A percentile compares a stretch with the other conserved stretches of the same genome.
phyloP scores from a whole-genome alignment of 306 rosid species.

The Purshia tridentata region DNA sequence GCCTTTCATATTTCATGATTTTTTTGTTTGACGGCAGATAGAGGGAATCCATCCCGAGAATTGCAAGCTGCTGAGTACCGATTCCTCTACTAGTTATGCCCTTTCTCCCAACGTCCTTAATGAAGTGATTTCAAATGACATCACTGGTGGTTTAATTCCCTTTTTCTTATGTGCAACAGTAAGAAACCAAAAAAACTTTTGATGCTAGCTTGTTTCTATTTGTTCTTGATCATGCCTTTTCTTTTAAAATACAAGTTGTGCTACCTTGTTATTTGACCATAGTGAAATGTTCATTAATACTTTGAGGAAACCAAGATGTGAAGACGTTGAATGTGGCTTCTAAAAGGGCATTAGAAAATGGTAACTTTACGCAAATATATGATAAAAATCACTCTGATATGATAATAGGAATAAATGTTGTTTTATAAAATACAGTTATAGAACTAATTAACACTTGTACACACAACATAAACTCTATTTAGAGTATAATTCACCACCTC shows the following conservation, averaged over 20 bases:
- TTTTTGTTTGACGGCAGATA: slow-evolving; percentile 52
- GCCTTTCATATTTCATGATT: slow-evolving; percentile 3
- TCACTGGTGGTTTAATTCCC: slow-evolving; percentile 65
- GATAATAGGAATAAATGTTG: neutral
- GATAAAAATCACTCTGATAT: no score
- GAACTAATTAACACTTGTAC: neutral
- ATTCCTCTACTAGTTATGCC: slow-evolving; percentile 67
- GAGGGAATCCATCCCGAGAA: slow-evolving; percentile 79
- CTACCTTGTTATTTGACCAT: slow-evolving; percentile 3
- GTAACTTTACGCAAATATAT: no score
- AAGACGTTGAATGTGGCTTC: no score
- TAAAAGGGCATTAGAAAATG: no score
- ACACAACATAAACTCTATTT: no score
- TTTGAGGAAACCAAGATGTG: neutral
- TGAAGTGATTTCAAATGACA: slow-evolving; percentile 67
- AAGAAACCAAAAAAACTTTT: slow-evolving; percentile 34
- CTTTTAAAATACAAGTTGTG: neutral
- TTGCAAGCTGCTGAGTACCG: slow-evolving; percentile 70
- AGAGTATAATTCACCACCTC: no score
- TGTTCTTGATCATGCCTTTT: slow-evolving; percentile 7
- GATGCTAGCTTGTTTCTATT: slow-evolving; percentile 15
- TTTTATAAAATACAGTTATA: neutral
- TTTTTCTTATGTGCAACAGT: slow-evolving; percentile 92
- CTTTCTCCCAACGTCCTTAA: slow-evolving; percentile 64
- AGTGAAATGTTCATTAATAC: neutral